A percentile compares a stretch with the other conserved stretches of the same genome.
Conservation (phyloP, 1,284 basidiomycete genomes). For the Anthracocystis setariae region DNA sequence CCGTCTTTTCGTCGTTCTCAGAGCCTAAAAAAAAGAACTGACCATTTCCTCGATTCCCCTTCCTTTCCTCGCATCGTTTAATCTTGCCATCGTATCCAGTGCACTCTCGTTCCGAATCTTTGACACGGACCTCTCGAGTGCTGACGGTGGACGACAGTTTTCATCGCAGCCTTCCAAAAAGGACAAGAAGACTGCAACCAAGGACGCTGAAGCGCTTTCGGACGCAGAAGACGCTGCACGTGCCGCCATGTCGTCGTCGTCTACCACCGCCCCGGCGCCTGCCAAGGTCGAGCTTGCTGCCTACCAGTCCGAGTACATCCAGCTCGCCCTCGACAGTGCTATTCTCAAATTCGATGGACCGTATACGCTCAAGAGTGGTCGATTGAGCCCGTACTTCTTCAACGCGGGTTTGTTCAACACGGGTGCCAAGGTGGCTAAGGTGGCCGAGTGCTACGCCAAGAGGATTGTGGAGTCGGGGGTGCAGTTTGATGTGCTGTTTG, state of each 20-base stretch:
- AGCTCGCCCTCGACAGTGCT: constrained; percentile 54
- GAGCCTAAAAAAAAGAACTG: constrained; percentile 10
- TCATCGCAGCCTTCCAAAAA: constrained; percentile 44
- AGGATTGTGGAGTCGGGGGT: constrained; percentile 73
- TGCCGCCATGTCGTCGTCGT: constrained; percentile 15
- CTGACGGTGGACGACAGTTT: constrained; percentile 60
- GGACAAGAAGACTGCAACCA: constrained; percentile 10
- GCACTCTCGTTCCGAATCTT: constrained; percentile 63
- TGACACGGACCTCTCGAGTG: constrained; percentile 59
- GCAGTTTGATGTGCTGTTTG: constrained; percentile 88
- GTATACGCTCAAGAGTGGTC: constrained; percentile 79
- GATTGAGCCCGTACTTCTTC: constrained; percentile 95
- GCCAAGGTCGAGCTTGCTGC: constrained; percentile 47
- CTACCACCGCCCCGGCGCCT: constrained; percentile 3
- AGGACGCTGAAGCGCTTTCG: constrained; percentile 28
- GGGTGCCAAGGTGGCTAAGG: constrained; percentile 80
- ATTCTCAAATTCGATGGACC: constrained; percentile 66
- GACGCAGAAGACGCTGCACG: constrained; percentile 44
- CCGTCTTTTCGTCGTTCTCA: constrained; percentile 12
- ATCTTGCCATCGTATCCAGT: constrained; percentile 14
- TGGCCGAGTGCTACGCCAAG: constrained; percentile 85
- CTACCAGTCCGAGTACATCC: constrained; percentile 65
- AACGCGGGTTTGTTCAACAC: constrained; percentile 87
- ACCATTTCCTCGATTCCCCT: constrained; percentile 14
- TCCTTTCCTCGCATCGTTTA: constrained; percentile 6